These are phyloP conservation scores for Uronychia setigera DNA, from an alignment of 73 alveolate species.

Conservation along the genomic window DNA sequence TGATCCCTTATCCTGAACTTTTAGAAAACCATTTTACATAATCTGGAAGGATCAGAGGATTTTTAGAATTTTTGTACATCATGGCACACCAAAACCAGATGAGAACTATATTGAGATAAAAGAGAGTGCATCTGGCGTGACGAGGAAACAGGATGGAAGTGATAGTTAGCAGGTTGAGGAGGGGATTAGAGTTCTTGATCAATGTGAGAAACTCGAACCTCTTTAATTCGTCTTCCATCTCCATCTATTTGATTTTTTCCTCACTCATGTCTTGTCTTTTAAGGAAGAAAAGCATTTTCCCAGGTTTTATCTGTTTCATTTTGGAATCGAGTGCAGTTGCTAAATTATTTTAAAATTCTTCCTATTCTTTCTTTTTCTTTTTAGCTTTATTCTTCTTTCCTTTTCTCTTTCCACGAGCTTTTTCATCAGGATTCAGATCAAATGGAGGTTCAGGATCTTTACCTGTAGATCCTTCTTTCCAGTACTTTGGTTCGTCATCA, in stretches of 20 bases:
- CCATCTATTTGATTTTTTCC: not conserved
- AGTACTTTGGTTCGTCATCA: not conserved
- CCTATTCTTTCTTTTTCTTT: too few species aligned
- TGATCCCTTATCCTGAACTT: constrained; percentile 25
- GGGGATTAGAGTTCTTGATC: constrained; percentile 8
- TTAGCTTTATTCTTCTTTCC: too few species aligned
- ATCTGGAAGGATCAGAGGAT: constrained; percentile 61
- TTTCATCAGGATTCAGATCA: too few species aligned
- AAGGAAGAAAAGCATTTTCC: not conserved
- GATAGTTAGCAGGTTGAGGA: constrained; percentile 17
- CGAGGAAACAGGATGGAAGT: constrained; percentile 32
- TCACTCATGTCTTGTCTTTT: not conserved
- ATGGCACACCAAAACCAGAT: constrained; percentile 67
- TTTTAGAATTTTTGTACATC: constrained; percentile 45
- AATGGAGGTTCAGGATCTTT: too few species aligned
- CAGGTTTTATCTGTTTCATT: not conserved
- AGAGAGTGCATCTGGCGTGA: constrained; percentile 31
- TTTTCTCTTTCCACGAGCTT: not conserved
- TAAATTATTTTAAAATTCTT: too few species aligned
- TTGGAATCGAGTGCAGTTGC: not conserved
- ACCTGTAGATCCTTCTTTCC: not conserved
- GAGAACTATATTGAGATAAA: constrained; percentile 15
- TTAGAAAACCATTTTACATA: constrained; percentile 26
- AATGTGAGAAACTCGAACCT: not conserved
- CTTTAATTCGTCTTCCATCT: not conserved